Conservation (phyloP, 768 basidiomycete genomes). For the Tricholoma terreum region DNA sequence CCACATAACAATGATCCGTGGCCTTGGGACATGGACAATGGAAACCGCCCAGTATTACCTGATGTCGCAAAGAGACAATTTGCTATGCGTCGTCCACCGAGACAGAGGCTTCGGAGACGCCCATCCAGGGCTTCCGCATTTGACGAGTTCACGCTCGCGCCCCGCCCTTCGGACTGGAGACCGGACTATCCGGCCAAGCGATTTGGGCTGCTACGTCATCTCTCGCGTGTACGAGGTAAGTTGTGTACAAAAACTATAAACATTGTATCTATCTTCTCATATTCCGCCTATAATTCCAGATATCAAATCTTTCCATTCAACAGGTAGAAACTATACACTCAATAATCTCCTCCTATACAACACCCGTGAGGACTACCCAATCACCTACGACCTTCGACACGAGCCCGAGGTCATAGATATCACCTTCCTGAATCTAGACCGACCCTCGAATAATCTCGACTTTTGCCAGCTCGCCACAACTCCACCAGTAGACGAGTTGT, state of each 20-base stretch:
- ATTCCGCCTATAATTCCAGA: not conserved
- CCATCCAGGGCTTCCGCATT: not conserved
- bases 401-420: constrained; percentile 10
- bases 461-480: constrained; percentile 38
- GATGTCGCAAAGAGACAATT: not conserved
- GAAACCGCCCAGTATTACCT: not conserved
- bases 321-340: constrained; percentile 6
- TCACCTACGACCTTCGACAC: constrained; percentile 15
- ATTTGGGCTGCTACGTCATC: not conserved
- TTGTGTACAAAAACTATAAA: not conserved
- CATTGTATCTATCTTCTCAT: not conserved
- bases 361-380: constrained; percentile 5
- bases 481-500: constrained; percentile 44
- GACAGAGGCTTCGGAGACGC: not conserved
- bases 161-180: constrained; percentile 15
- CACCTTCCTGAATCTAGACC: constrained; percentile 11
- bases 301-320: not conserved
- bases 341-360: constrained; percentile 10
- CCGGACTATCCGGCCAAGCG: constrained; percentile 10
- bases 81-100: not conserved
- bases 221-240: constrained; percentile 3
- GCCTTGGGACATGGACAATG: not conserved
- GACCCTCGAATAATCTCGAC: constrained; percentile 17
- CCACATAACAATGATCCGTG: not conserved
- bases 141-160: constrained; percentile 8